Evolutionary conservation across 441 rosid genomes (phyloP).

Genomic region (Gossypium davidsonii): DNA sequence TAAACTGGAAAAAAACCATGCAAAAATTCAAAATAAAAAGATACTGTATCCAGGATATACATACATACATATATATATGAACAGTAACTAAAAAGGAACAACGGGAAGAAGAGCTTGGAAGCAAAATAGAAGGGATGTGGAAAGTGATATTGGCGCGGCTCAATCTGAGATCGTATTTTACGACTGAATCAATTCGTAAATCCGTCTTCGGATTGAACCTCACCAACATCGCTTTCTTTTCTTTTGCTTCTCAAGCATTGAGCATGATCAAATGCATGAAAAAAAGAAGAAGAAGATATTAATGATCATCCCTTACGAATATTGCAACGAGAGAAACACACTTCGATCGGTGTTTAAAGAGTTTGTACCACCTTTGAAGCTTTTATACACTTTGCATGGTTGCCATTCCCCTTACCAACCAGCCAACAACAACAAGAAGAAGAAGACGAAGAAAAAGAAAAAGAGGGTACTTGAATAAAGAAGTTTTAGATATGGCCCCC

Average conservation of each 20-base stretch:
- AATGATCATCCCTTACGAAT: not conserved
- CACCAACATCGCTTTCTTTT: slow-evolving; percentile 71
- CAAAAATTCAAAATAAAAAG: not conserved
- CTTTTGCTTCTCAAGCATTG: slow-evolving; percentile 20
- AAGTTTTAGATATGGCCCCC: slow-evolving; percentile 32
- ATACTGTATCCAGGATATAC: not conserved
- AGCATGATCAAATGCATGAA: not conserved
- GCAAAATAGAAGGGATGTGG: not conserved
- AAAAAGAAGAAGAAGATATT: not conserved
- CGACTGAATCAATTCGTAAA: slow-evolving; percentile 32
- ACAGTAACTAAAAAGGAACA: not conserved
- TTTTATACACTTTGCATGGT: slow-evolving; percentile 11
- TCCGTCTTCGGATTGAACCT: slow-evolving; percentile 87
- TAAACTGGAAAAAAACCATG: not conserved
- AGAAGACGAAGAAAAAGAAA: not conserved
- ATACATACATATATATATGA: not conserved
- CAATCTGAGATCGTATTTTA: slow-evolving; percentile 80
- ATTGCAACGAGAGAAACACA: slow-evolving; percentile 11
- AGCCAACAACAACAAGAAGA: slow-evolving; percentile 1
- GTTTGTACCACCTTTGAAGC: slow-evolving; percentile 6
- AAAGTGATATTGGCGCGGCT: slow-evolving; percentile 98
- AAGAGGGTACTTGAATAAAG: slow-evolving; percentile 23
- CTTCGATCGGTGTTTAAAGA: not conserved
- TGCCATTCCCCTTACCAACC: slow-evolving; percentile 10
- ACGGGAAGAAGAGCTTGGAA: slow-evolving; percentile 1